phyloP scores from a whole-genome alignment of 495 filamentous ascomycete species.

The Podospora didyma region DNA sequence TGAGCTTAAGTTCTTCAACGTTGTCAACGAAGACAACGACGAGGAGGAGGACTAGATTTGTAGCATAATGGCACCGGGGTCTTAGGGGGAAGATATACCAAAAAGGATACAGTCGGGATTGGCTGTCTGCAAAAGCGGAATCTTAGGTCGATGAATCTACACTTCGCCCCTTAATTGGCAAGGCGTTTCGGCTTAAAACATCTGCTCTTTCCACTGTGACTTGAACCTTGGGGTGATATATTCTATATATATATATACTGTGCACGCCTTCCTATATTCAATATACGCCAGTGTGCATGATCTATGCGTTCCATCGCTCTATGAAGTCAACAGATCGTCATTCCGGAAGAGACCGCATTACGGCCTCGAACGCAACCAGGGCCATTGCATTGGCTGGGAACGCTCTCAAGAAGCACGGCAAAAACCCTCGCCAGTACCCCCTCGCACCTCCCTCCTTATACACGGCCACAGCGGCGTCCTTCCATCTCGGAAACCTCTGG shows the following conservation, averaged over 20 bases:
- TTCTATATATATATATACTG: not conserved
- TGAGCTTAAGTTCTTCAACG: conserved; percentile 99
- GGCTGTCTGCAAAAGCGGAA: conserved; percentile 14
- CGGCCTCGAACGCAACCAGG: conserved; percentile 86
- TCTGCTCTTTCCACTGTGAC: conserved; percentile 1
- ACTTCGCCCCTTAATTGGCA: conserved; percentile 16
- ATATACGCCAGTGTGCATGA: not conserved
- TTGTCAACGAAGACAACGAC: conserved; percentile 93
- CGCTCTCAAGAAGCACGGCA: conserved; percentile 88
- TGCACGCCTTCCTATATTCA: not conserved
- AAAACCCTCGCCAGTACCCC: conserved; percentile 91
- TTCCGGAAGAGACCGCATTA: conserved; percentile 74
- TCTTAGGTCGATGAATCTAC: conserved; percentile 19
- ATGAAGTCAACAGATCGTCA: no score
- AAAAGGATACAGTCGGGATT: conserved; percentile 13
- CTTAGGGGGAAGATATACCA: conserved; percentile 18
- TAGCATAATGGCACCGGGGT: conserved; percentile 13
- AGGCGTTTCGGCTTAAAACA: conserved; percentile 16
- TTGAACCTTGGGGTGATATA: not conserved
- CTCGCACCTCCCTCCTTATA: conserved; percentile 67
- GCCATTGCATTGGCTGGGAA: conserved; percentile 97
- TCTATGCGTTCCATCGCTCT: no score
- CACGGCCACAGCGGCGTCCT: conserved; percentile 71
- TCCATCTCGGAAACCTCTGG: conserved; percentile 70
- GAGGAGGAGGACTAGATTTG: conserved; percentile 89